These are phyloP conservation scores for Geotrichum klebahnii DNA, from an alignment of 1,139 yeast genomes.

Conservation along the genomic window DNA sequence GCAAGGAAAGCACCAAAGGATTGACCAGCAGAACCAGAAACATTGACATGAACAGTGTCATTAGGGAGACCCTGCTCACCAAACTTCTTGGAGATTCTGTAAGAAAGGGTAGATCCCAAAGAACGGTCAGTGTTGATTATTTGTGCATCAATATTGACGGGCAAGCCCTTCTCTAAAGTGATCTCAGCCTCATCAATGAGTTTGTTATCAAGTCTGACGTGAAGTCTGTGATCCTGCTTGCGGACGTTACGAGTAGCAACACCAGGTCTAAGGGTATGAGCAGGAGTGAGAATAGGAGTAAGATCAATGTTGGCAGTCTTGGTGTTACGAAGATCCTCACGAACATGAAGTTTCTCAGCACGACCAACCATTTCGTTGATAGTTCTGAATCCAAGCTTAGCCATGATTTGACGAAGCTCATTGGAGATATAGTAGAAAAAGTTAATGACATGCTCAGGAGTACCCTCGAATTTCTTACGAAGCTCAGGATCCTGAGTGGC, in stretches of 20 bases:
- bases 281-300: conserved; percentile 92
- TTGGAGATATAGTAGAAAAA: conserved; percentile 93
- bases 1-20: conserved; percentile 97
- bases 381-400: conserved; percentile 89
- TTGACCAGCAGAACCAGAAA: conserved; percentile 94
- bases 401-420: conserved; percentile 90
- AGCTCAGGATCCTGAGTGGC: conserved; percentile 97
- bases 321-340: conserved; percentile 80
- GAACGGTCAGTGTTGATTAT: conserved; percentile 96
- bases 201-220: conserved; percentile 90
- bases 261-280: conserved; percentile 95
- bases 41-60: conserved; percentile 90
- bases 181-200: conserved; percentile 92
- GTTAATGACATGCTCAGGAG: conserved; percentile 97
- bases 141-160: conserved; percentile 88
- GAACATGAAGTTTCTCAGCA: conserved; percentile 80
- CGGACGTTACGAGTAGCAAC: conserved; percentile 90
- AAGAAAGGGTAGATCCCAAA: conserved; percentile 88
- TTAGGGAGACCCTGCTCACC: conserved; percentile 94
- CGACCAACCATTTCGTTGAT: conserved; percentile 97
- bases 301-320: conserved; percentile 90
- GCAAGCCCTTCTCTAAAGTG: conserved; percentile 88
- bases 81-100: conserved; percentile 85
- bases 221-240: conserved; percentile 91
- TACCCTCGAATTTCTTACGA: conserved; percentile 88